Evolutionary conservation across 441 rosid genomes (phyloP), one percentile per base, ranked within the genome.

Genomic region (Cnidoscolus chayamansa): DNA sequence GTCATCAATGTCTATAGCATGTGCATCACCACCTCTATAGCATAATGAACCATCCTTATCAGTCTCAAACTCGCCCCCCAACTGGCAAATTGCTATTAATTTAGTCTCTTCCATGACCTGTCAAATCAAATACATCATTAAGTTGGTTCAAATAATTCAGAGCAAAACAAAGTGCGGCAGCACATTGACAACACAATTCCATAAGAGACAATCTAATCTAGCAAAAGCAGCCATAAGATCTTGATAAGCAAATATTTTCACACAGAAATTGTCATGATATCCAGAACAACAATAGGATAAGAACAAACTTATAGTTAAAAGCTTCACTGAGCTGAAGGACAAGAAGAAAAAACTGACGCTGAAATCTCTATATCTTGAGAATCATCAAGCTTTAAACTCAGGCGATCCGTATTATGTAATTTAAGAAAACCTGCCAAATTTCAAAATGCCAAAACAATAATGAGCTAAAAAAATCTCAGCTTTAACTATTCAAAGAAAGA

Each of bases 181-280:
- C 54, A 48, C 48, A 20, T 37, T 69, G 35, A 56, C 20, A 69
- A n/a, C 45, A 54, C 54, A 68, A 68, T 56, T 47, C n/a, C n/a
- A n/a, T n/a, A n/a, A n/a, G n/a, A n/a, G n/a, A n/a, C 19, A 51
- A 20, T 67, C 35, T 32, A 32, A 45, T 16, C 19, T 30, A 25
- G 16, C 13, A 7, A 1, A 17, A 57, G 25, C 65, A 72, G 31
- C 1, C 55, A 53, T 30, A 43, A 64, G 17, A 6, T 19, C 60
- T 31, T 17, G 1, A 31, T 12, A 55, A 68, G 32, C 13, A 55
- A 13, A 43, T 7, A 35, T n/a, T n/a, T 0, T 4, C 15, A 20
- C 30, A 25, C 2, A 20, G 20, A 37, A 11, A 9, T 20, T 48
- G 6, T 16, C 50, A 45, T 11, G 40, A 4, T 5, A 50, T 12